Conservation (phyloP, 805 yeast genomes). For the Lipomyces kockii region DNA sequence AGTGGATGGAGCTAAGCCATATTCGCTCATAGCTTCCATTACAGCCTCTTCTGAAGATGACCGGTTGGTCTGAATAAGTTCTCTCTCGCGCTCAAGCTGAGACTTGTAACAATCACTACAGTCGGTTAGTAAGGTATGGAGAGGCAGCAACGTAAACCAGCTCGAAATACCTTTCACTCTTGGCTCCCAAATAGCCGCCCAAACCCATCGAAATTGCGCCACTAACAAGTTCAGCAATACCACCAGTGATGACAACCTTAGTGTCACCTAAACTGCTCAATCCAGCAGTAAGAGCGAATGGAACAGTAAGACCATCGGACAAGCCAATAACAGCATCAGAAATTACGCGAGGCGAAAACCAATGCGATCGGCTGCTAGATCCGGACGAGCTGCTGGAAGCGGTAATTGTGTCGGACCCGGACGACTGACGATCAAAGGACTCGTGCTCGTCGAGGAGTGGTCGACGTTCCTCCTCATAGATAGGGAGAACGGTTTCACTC, state of each 20-base stretch:
- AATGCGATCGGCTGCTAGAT: slow-evolving; percentile 13
- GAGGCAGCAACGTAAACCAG: not conserved
- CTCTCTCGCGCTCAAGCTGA: slow-evolving; percentile 37
- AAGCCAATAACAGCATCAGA: slow-evolving; percentile 92
- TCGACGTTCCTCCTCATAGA: slow-evolving; percentile 25
- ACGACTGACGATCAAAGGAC: slow-evolving; percentile 13
- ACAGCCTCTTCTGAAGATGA: slow-evolving; percentile 69
- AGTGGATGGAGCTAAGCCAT: slow-evolving; percentile 70
- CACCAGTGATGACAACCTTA: slow-evolving; percentile 93
- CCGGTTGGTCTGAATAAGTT: slow-evolving; percentile 50
- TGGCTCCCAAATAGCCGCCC: slow-evolving; percentile 96
- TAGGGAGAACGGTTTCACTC: slow-evolving; percentile 1
- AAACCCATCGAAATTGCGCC: slow-evolving; percentile 98
- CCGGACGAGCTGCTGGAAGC: slow-evolving; percentile 6
- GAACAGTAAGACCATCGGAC: slow-evolving; percentile 95
- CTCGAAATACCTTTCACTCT: slow-evolving; percentile 62
- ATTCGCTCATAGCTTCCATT: slow-evolving; percentile 77
- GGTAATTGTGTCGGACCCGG: slow-evolving; percentile 18
- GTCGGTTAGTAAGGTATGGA: not conserved
- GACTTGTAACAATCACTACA: slow-evolving; percentile 37
- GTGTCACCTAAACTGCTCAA: slow-evolving; percentile 88
- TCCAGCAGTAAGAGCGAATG: slow-evolving; percentile 98
- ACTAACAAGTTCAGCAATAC: slow-evolving; percentile 93
- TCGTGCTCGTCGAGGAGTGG: slow-evolving; percentile 21
- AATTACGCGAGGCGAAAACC: slow-evolving; percentile 76